phyloP scores from a whole-genome alignment of 768 basidiomycete species.

The Pholiota conissans region DNA sequence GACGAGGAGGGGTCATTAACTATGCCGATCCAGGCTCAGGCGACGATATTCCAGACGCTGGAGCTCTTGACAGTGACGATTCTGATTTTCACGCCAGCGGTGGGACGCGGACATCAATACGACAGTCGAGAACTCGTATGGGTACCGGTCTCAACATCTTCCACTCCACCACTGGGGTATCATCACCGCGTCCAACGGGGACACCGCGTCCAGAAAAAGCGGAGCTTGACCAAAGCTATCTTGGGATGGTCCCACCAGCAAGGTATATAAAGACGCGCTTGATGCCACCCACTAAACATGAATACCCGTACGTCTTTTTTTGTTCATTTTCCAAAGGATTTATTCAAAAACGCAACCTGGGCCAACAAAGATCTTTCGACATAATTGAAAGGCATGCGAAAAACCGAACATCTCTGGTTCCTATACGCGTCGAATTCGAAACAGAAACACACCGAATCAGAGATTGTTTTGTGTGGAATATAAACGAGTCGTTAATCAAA shows the following conservation, averaged over 20 bases:
- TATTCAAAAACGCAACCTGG: background rate
- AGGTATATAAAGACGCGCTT: constrained; percentile 68
- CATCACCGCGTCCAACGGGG: constrained; percentile 36
- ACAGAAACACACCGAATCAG: constrained; percentile 89
- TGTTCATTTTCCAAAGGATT: background rate
- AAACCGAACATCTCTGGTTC: constrained; percentile 61
- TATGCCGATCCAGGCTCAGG: constrained; percentile 86
- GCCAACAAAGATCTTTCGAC: constrained; percentile 57
- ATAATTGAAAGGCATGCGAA: constrained; percentile 63
- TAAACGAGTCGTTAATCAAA: constrained; percentile 82
- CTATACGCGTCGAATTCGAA: constrained; percentile 95
- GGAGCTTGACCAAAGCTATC: constrained; percentile 84
- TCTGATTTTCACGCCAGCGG: constrained; percentile 75
- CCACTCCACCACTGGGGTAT: constrained; percentile 48
- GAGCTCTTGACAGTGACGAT: constrained; percentile 81
- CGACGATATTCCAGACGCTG: constrained; percentile 80
- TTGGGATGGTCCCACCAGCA: constrained; percentile 83
- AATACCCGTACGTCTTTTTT: constrained; percentile 82
- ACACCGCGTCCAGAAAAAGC: constrained; percentile 46
- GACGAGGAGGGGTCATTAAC: constrained; percentile 75
- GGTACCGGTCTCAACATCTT: constrained; percentile 54
- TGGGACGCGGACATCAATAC: constrained; percentile 57
- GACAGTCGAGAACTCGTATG: constrained; percentile 43
- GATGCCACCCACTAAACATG: constrained; percentile 62
- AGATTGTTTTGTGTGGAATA: constrained; percentile 96